Evolutionary conservation across 2,329 filamentous ascomycete genomes (phyloP).

Genomic region (Cladophialophora yegresii): DNA sequence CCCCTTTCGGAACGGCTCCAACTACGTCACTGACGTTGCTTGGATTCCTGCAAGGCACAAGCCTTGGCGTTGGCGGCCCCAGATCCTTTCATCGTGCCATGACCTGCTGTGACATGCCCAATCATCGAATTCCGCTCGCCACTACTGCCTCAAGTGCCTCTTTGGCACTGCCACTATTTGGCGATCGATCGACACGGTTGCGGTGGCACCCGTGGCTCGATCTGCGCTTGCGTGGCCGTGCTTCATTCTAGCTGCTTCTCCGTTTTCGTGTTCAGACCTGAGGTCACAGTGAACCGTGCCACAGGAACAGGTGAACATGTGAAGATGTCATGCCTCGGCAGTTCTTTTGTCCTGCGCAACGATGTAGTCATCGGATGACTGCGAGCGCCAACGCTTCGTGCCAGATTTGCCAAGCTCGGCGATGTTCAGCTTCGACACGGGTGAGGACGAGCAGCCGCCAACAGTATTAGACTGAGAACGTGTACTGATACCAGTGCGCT

Average conservation of each 20-base stretch:
- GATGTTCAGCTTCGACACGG: neutral
- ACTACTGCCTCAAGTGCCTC: neutral
- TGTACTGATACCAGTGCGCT: neutral
- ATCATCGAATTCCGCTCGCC: neutral
- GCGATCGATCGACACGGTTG: neutral
- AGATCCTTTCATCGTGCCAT: neutral
- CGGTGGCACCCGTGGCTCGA: neutral
- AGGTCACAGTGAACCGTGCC: neutral
- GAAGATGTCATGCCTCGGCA: neutral
- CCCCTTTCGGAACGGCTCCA: neutral
- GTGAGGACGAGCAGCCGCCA: neutral
- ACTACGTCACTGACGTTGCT: neutral
- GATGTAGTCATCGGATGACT: neutral
- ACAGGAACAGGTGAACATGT: neutral
- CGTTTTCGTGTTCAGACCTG: neutral
- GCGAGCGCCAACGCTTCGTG: neutral
- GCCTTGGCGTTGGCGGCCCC: neutral
- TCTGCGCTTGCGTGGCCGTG: neutral
- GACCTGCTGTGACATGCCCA: neutral
- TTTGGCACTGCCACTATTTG: neutral
- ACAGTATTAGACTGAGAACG: neutral
- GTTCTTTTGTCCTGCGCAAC: neutral
- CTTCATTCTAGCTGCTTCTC: neutral
- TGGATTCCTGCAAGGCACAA: constrained; percentile 1
- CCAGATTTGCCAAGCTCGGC: neutral